Evolutionary conservation across 768 basidiomycete species (phyloP).

Genomic region (Sporobolomyces pararoseus): DNA sequence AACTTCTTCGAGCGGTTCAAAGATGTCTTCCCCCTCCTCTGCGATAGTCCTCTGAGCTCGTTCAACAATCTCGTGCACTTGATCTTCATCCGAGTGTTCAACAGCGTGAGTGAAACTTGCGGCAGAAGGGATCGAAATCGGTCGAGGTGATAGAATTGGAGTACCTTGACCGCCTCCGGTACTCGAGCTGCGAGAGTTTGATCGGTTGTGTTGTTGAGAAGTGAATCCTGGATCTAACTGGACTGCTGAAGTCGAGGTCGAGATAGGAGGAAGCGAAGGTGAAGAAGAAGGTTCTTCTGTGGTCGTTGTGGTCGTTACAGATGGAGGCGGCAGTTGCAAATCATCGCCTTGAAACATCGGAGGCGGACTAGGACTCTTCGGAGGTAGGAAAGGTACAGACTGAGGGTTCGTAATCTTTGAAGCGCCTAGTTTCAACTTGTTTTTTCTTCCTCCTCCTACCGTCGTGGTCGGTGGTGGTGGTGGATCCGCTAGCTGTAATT

Average conservation of each 20-base stretch:
- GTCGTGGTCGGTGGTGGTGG: neutral
- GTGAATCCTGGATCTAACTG: neutral
- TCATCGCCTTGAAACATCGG: conserved; percentile 31
- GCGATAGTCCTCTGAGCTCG: conserved; percentile 9
- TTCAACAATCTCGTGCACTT: conserved; percentile 2
- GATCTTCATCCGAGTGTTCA: neutral
- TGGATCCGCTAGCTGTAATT: neutral
- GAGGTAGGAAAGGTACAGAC: neutral
- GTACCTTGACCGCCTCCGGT: neutral
- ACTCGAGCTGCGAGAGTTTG: neutral
- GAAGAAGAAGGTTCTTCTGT: too few relatives aligned
- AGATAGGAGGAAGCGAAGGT: neutral
- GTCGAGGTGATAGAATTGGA: conserved; percentile 15
- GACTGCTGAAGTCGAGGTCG: neutral
- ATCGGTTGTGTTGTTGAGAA: neutral
- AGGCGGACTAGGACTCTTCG: conserved; percentile 17
- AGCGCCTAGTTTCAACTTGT: conserved; percentile 30
- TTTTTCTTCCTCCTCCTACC: neutral
- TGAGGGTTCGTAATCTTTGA: conserved; percentile 7
- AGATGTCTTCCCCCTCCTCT: neutral
- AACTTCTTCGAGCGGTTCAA: conserved; percentile 11
- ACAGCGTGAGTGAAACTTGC: conserved; percentile 8
- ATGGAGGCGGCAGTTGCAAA: neutral
- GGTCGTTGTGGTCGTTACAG: too few relatives aligned
- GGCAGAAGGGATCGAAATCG: conserved; percentile 16